Evolutionary conservation across 2,329 filamentous ascomycete genomes (phyloP), one percentile per base, ranked within the genome.

Genomic region (Microdochium trichocladiopsis): DNA sequence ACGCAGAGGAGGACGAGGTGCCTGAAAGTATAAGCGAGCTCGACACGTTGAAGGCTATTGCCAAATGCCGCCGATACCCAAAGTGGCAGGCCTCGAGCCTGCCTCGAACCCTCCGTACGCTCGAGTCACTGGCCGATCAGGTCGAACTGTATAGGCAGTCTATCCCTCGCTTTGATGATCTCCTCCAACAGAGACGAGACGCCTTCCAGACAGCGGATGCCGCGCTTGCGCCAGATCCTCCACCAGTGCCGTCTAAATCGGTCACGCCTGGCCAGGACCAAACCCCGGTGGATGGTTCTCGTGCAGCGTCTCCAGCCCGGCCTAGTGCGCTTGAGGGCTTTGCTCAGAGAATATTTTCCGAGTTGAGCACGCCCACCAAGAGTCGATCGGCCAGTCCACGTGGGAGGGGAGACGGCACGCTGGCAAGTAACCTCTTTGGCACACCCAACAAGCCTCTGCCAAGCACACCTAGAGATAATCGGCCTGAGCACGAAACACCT

Each of bases 101-200:
- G 21, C 79, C 75, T 21, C 74, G 73, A 25, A 72, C 89, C 3
- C 73, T 88, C 14, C 66, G 67, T 1, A 72, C 84, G 22, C 66
- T 92, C 1, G 78, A 83, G 56, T 69, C 67, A 6, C 74, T 92
- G 1, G 77, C 82, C 11, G 76, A 82, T 23, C 83, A 90, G 62
- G 77, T 88, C 12, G 68, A 73, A 14, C 71, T 71, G 1, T 90
- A 86, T 71, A 80, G 82, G 51, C 72, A 74, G 48, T 78, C 80
- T 5, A 78, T 92, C 6, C 82, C 86, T 0, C 81, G 88, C 36
- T 92, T 91, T 62, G 84, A 90, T 50, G 83, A 87, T 36, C 74
- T 91, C 2, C 71, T 91, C 3, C 84, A 78, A 68, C 83, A 78
- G 66, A 83, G 76, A 12, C 80, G 82, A 4, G 79, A 84, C 55